A percentile compares a stretch with the other conserved stretches of the same genome.
Conservation (phyloP, 1,284 basidiomycete genomes). For the Cyathus olla region DNA sequence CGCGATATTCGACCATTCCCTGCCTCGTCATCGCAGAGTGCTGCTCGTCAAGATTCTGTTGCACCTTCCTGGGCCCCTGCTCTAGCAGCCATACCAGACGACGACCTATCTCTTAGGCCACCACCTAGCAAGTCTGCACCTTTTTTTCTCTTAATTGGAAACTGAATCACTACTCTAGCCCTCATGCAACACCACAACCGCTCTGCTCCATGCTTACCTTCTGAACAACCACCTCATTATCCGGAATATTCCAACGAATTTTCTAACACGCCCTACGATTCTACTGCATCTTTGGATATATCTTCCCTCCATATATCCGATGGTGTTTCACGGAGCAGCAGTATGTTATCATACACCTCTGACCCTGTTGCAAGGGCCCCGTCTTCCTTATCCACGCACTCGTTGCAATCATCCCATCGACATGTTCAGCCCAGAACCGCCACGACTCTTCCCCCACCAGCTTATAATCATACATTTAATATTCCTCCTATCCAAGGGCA, state of each 20-base stretch:
- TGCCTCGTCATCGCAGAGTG: slow-evolving; percentile 13
- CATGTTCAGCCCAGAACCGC: slow-evolving; percentile 41
- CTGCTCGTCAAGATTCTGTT: slow-evolving; percentile 15
- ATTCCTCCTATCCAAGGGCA: not conserved
- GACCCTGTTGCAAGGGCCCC: slow-evolving; percentile 59
- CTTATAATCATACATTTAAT: slow-evolving; percentile 6
- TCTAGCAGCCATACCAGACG: slow-evolving; percentile 19
- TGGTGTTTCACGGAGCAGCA: slow-evolving; percentile 28
- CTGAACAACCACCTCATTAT: slow-evolving; percentile 46
- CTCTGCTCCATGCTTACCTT: slow-evolving; percentile 52
- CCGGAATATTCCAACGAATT: slow-evolving; percentile 33
- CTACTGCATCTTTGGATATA: slow-evolving; percentile 55
- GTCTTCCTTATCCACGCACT: slow-evolving; percentile 64
- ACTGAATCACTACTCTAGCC: slow-evolving; percentile 14
- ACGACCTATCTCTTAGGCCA: slow-evolving; percentile 7
- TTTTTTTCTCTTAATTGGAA: not conserved
- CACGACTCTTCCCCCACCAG: slow-evolving; percentile 42
- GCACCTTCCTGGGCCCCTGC: slow-evolving; percentile 13
- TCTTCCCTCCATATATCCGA: slow-evolving; percentile 62
- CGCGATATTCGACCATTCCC: slow-evolving; percentile 26
- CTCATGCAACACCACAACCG: slow-evolving; percentile 50
- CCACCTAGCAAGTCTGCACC: slow-evolving; percentile 13
- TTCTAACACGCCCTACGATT: slow-evolving; percentile 47
- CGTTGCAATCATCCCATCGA: slow-evolving; percentile 36
- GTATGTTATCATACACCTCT: slow-evolving; percentile 16